Base-by-base conservation (phyloP, 2,329 filamentous ascomycete genomes). In the Pestalotiopsis sp. region DNA sequence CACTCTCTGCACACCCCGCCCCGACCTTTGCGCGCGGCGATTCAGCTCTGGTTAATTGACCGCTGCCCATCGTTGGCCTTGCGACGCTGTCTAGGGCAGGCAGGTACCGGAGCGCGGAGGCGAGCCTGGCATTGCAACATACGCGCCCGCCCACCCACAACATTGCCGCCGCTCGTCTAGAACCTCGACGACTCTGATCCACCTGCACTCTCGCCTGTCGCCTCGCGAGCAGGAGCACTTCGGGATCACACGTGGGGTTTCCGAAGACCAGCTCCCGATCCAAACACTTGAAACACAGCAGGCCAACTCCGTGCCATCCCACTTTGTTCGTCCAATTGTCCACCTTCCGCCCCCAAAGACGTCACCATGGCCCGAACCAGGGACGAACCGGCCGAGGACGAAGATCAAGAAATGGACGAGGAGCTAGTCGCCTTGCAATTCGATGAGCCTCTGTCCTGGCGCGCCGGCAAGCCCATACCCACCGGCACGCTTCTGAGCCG, bases 371-470 rank as follows among this genome's bases (percentile, higher is more conserved):
- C 79, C 78, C 80, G 81, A 75, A 80, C 78, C 65, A 76, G 80
- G 71, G 79, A 79, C 72, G 79, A 80, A 69, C 75, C 76, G 68
- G 78, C 74, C 49, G 81, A 82, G 75, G 79, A 80, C 41, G 81
- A 79, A 41, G 78, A 79, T 45, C 75, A 81, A 70, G 79, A 81
- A 70, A 80, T 80, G 73, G 78, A 79, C 36, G 79, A 79, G 41
- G 80, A 81, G 68, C 77, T 81, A 20, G 79, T 80, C 58, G 82
- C 79, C 68, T 88, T 99, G 62, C 84, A 90, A 73, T 98, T 98
- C 86, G 89, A 95, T 76, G 91, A 98, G 78, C 86, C 93, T 72
- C 85, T 99, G 68, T 93, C 94, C 78, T 98, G 96, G 93, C 92
- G 92, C 78, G 93, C 95, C 58, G 96, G 95, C 69, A 96, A 93